Conservation (phyloP, 2,329 filamentous ascomycete genomes). For the Ustulina deusta region DNA sequence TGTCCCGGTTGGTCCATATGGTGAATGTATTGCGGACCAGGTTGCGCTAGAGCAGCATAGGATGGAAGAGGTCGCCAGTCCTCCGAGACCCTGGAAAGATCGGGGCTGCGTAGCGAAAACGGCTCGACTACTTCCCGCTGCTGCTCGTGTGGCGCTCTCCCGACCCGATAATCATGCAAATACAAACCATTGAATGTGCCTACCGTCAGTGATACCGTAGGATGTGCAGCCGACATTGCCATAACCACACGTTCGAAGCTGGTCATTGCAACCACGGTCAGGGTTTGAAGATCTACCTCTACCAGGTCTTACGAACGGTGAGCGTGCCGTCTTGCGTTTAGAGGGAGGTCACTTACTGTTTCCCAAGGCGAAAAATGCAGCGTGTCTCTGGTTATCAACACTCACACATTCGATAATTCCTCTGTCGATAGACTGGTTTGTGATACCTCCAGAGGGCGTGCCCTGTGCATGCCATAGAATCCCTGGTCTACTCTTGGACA, state of each 20-base stretch:
- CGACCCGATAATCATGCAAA: conserved; percentile 79
- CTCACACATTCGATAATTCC: conserved; percentile 85
- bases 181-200: conserved; percentile 86
- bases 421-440: conserved; percentile 58
- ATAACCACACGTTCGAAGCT: conserved; percentile 86
- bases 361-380: conserved; percentile 84
- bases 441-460: conserved; percentile 53
- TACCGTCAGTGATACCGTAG: conserved; percentile 80
- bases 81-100: conserved; percentile 57
- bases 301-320: conserved; percentile 66
- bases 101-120: conserved; percentile 45
- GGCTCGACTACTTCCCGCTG: conserved; percentile 54
- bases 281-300: conserved; percentile 82
- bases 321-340: conserved; percentile 25
- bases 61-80: conserved; percentile 65
- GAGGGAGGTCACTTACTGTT: conserved; percentile 63
- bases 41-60: conserved; percentile 81
- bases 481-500: conserved; percentile 73
- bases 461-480: conserved; percentile 65
- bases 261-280: conserved; percentile 76
- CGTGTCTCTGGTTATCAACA: conserved; percentile 74
- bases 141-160: conserved; percentile 51
- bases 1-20: conserved; percentile 73
- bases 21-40: conserved; percentile 84
- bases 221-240: conserved; percentile 77